Conservation (phyloP, 129 eudicot species). For the Ambrosia trifida region DNA sequence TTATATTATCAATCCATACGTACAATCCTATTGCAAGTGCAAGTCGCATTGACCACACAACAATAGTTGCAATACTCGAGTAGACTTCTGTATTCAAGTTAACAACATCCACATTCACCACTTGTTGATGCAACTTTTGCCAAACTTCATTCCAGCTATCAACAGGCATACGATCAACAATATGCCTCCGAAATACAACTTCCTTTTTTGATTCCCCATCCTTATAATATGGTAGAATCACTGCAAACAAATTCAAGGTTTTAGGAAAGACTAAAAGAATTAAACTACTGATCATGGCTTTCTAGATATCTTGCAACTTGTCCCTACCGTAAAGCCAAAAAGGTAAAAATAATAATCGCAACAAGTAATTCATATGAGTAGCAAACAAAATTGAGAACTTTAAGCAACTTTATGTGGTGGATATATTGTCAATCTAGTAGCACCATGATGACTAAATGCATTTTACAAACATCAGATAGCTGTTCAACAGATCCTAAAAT, state of each 20-base stretch:
- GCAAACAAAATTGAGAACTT: neutral
- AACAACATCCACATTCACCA: conserved; percentile 82
- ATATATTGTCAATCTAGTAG: conserved; percentile 6
- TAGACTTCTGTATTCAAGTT: conserved; percentile 67
- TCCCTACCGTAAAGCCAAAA: neutral
- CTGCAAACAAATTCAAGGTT: conserved; percentile 39
- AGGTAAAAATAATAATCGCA: neutral
- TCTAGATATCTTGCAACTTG: conserved; percentile 4
- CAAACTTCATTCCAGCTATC: conserved; percentile 95
- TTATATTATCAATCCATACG: conserved; percentile 74
- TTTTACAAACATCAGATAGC: neutral
- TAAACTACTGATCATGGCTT: neutral
- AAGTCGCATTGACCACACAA: conserved; percentile 95
- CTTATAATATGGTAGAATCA: conserved; percentile 80
- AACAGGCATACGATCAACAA: conserved; percentile 87
- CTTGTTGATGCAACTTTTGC: conserved; percentile 87
- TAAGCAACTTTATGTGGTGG: neutral
- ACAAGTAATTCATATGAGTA: neutral
- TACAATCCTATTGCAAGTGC: conserved; percentile 77
- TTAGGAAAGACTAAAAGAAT: conserved; percentile 9
- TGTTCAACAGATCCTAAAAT: neutral
- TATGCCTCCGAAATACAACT: conserved; percentile 66
- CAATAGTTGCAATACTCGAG: conserved; percentile 78
- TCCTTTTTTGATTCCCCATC: conserved; percentile 56
- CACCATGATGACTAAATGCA: conserved; percentile 8